Percentiles rank a stretch among this genome's conserved stretches.
Conservation (phyloP, 345 rosid genomes). For the Noccaea bulbosa region DNA sequence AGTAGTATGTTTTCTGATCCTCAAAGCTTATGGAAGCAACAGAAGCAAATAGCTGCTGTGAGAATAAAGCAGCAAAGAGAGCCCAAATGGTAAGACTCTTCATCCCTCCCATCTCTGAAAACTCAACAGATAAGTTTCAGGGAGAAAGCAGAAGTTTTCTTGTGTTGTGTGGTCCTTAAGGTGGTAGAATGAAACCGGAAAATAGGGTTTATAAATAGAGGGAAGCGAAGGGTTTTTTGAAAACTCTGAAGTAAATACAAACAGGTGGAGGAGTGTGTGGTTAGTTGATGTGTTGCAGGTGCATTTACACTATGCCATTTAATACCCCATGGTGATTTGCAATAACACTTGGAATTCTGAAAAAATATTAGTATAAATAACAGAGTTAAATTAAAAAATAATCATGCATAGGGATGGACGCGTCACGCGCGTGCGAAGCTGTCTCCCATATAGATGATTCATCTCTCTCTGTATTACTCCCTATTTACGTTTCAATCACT, state of each 20-base stretch:
- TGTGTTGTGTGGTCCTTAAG: constrained; percentile 22
- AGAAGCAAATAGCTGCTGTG: constrained; percentile 52
- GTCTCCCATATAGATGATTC: constrained; percentile 34
- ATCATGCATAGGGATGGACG: constrained; percentile 40
- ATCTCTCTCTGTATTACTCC: constrained; percentile 26
- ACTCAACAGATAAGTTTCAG: background rate
- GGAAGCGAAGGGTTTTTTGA: constrained; percentile 32
- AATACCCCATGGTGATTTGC: constrained; percentile 35
- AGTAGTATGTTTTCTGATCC: constrained; percentile 68
- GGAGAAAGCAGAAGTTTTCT: constrained; percentile 16
- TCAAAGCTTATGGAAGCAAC: constrained; percentile 50
- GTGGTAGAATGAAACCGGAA: constrained; percentile 19
- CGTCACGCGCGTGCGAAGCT: constrained; percentile 39
- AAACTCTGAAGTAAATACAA: constrained; percentile 57
- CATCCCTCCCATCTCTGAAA: constrained; percentile 42
- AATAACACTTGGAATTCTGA: constrained; percentile 34
- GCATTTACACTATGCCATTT: constrained; percentile 59
- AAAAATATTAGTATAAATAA: background rate
- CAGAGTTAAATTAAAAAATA: constrained; percentile 10
- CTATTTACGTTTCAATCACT: constrained; percentile 21
- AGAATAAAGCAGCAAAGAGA: constrained; percentile 50
- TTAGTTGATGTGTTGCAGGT: constrained; percentile 75
- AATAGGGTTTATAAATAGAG: constrained; percentile 39
- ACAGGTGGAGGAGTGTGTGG: constrained; percentile 68
- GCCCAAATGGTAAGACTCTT: constrained; percentile 43